Conservation (phyloP, 2,329 filamentous ascomycete species). For the Incumbomyces lentus region DNA sequence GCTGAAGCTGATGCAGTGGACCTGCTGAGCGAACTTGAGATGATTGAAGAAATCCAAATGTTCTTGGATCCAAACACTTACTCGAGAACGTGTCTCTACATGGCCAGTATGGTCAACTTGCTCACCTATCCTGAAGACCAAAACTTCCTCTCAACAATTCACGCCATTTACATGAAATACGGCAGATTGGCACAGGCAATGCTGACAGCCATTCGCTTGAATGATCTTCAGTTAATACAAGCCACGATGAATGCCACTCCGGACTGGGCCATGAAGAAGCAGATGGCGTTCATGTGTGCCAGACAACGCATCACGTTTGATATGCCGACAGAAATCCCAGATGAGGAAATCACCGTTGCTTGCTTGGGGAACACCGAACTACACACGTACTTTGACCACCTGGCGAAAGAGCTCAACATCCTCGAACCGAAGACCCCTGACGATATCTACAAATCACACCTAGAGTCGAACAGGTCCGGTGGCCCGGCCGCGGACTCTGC, state of each 20-base stretch:
- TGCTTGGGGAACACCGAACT: conserved; percentile 80
- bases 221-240: conserved; percentile 74
- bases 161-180: conserved; percentile 87
- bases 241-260: conserved; percentile 69
- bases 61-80: conserved; percentile 94
- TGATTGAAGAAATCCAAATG: conserved; percentile 81
- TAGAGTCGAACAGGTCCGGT: conserved; percentile 87
- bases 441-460: conserved; percentile 98
- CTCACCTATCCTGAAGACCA: conserved; percentile 97
- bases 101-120: conserved; percentile 97
- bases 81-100: conserved; percentile 85
- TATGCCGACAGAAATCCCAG: conserved; percentile 50
- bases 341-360: conserved; percentile 66
- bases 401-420: conserved; percentile 94
- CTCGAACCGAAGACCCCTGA: conserved; percentile 93
- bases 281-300: conserved; percentile 85
- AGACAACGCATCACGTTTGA: conserved; percentile 75
- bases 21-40: conserved; percentile 91
- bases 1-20: conserved; percentile 97
- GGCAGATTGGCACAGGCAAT: conserved; percentile 90
- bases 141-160: conserved; percentile 82
- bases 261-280: conserved; percentile 76
- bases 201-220: conserved; percentile 83
- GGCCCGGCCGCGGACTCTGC: conserved; percentile 94
- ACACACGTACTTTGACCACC: conserved; percentile 82